Conservation (phyloP, 2,329 filamentous ascomycete species). For the Alternaria ethzedia region DNA sequence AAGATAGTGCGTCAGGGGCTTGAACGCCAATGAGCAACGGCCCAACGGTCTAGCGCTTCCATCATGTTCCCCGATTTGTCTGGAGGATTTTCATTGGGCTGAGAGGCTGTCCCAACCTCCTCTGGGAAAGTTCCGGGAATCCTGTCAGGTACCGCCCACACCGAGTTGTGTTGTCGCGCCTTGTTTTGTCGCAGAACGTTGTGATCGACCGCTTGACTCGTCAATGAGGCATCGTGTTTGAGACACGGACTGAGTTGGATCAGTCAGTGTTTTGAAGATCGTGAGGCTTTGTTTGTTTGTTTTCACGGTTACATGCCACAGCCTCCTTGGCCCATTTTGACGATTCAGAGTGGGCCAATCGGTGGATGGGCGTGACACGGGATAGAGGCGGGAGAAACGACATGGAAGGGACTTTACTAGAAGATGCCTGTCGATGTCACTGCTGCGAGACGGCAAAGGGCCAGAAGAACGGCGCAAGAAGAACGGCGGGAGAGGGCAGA, state of each 20-base stretch:
- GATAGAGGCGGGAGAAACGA: slow-evolving; percentile 16
- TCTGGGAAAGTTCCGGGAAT: background rate
- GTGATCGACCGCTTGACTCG: slow-evolving; percentile 13
- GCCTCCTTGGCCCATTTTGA: slow-evolving; percentile 10
- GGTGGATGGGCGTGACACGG: slow-evolving; percentile 15
- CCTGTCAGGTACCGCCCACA: slow-evolving; percentile 18
- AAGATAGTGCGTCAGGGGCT: slow-evolving; percentile 23
- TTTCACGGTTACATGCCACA: slow-evolving; percentile 5
- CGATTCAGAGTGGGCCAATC: slow-evolving; percentile 20
- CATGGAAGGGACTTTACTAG: slow-evolving; percentile 15
- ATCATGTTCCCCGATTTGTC: slow-evolving; percentile 35
- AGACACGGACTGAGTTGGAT: slow-evolving; percentile 11
- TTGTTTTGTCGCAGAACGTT: slow-evolving; percentile 10
- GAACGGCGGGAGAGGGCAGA: slow-evolving; percentile 12
- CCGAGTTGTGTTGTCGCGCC: slow-evolving; percentile 19
- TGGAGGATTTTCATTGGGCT: slow-evolving; percentile 23
- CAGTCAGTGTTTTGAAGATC: slow-evolving; percentile 21
- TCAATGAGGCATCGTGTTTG: slow-evolving; percentile 4
- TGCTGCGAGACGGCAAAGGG: slow-evolving; percentile 24
- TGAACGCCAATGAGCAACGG: slow-evolving; percentile 36
- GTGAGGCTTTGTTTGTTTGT: slow-evolving; percentile 32
- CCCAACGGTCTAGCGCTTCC: slow-evolving; percentile 28
- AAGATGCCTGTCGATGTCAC: slow-evolving; percentile 28
- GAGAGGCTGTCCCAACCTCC: slow-evolving; percentile 28
- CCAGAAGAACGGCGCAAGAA: slow-evolving; percentile 25